phyloP scores from a whole-genome alignment of 345 rosid species.

The Hibiscus trionum region DNA sequence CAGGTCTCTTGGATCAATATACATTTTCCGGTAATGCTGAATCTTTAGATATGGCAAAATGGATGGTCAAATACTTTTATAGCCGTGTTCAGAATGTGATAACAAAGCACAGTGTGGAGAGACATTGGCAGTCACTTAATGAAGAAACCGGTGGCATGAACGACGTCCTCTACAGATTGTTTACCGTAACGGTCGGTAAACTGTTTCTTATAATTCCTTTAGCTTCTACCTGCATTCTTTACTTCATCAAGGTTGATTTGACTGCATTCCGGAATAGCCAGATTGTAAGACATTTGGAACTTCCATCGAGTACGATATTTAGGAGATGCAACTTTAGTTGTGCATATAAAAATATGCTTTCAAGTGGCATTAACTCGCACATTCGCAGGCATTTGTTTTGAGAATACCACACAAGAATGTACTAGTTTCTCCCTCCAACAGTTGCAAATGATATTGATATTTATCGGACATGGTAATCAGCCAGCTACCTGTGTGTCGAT shows the following conservation, averaged over 20 bases:
- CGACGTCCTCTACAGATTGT: constrained; percentile 73
- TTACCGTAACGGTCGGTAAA: constrained; percentile 45
- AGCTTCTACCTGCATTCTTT: not conserved
- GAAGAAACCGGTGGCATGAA: constrained; percentile 98
- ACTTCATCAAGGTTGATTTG: not conserved
- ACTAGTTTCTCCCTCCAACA: not conserved
- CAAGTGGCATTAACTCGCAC: not conserved
- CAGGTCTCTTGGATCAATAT: constrained; percentile 81
- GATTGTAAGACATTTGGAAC: no score
- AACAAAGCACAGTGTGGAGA: constrained; percentile 39
- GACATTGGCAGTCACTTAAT: constrained; percentile 72
- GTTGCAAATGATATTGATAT: not conserved
- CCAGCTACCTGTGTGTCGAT: not conserved
- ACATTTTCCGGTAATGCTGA: constrained; percentile 47
- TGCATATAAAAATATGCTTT: no score
- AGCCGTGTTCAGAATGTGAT: constrained; percentile 75
- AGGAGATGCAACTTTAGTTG: no score
- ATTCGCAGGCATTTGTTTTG: not conserved
- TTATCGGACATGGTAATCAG: not conserved
- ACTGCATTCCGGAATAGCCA: not conserved
- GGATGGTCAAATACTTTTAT: constrained; percentile 88
- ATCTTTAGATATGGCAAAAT: constrained; percentile 57
- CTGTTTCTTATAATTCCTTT: not conserved
- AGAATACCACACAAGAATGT: not conserved
- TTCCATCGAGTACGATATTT: no score